Evolutionary conservation across 306 rosid genomes (phyloP), one percentile per base, ranked within the genome.

Genomic region (Morella rubra): DNA sequence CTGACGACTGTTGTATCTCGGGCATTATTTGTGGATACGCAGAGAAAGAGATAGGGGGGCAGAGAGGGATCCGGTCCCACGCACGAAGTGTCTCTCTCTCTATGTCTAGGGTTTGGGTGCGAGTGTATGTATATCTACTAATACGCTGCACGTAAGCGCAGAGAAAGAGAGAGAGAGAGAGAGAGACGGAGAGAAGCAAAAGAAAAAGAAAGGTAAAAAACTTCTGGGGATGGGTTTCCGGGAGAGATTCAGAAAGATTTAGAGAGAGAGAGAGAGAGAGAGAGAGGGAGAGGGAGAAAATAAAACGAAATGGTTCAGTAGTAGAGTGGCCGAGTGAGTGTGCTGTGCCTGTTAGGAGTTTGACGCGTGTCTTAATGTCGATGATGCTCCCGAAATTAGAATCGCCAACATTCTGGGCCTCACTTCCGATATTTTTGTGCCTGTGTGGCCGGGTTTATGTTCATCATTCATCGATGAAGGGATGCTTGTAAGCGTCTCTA

Each of bases 321-420:
- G 58, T 78, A 22, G 79, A 4, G 55, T 7, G 71, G 52, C 50
- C 10, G 32, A 10, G 56, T 15, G 68, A 69, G 45, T 13, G 73
- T 50, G 42, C 55, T n/a, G 41, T 22, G 53, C n/a, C 37, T 19
- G 19, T 55, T 11, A 8, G 61, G 45, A 18, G 40, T 3, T 11
- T 42, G 70, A 77, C 81, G 49, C 81, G 76, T 68, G 80, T 76
- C 37, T 32, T 3, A 32, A 32, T 32, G 37, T 32, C 37, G 37
- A 32, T 32, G 37, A 32, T 32, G 37, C 37, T 3, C 37, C 37
- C 37, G 37, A 32, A 32, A 32, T 32, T 32, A 3, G 37, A 32
- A 32, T 32, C 37, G 37, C 37, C 37, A 32, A 32, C 37, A 3
- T 3, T 32, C 37, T 2, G 37, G 37, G 3, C 37, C 37, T 32